Base-by-base conservation (phyloP, 306 rosid genomes). In the Lathyrus tuberosus region DNA sequence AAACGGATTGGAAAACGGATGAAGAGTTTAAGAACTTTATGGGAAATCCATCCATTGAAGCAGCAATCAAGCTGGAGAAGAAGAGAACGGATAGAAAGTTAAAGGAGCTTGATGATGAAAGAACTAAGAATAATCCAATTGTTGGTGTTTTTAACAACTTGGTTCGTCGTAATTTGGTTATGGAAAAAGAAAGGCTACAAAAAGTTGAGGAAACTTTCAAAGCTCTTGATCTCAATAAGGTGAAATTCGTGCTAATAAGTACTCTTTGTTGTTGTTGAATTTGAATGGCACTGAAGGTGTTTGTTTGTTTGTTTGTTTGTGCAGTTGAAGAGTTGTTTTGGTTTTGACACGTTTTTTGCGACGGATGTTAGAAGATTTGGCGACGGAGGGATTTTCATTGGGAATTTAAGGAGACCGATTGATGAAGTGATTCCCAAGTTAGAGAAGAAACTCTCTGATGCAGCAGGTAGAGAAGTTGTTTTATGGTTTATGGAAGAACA, bases 301-400 rank as follows among this genome's bases (percentile, higher is more conserved):
- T 33, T 33, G 38, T 33, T 33, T 33, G 48, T n/a, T n/a, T n/a
- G n/a, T 33, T 33, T 33, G 48, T 17, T 40, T 40, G 28, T 62
- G 67, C 88, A 92, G 98, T 79, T 90, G 67, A 92, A 73, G 84
- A 85, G 82, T 80, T 92, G 96, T 68, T 90, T 92, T 58, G 96
- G 98, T 14, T 92, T 92, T 71, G 92, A 92, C 60, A 82, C 96
- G 2, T 90, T 92, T 79, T 92, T 92, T 4, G 87, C 96, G 0
- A 92, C 91, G 15, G 98, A 92, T 82, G 96, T 90, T 69, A 87
- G 98, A 61, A 88, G 98, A 74, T 90, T 92, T 62, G 96, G 98
- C 54, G 98, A 92, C 77, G 98, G 98, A 22, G 96, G 98, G 58
- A 92, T 92, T 66, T 92, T 92, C 72, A 54, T 90, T 40, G 98